Evolutionary conservation across 805 yeast genomes (phyloP), one percentile per base, ranked within the genome.

Genomic region (Blastobotrys mokoenaii): DNA sequence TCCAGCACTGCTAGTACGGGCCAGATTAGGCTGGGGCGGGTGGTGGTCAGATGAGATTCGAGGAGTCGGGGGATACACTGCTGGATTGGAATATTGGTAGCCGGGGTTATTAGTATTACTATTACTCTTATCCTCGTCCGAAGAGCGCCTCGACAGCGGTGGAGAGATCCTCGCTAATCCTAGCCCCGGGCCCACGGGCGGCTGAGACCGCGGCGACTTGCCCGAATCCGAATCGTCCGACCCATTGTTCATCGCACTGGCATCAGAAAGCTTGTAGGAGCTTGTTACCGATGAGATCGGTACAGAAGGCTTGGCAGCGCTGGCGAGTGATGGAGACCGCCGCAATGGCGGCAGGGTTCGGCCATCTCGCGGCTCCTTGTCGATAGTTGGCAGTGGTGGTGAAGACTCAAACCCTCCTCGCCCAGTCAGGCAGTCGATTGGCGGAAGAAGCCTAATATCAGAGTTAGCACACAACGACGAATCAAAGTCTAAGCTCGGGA

Each of bases 111-210:
- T n/a, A n/a, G n/a, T 31, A 17, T 37, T 20, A 6, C 12, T 30
- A 7, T 38, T 30, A 8, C 25, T n/a, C 41, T 38, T 30, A 10
- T 38, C 18, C n/a, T 38, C 31, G 11, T 38, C 32, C 41, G 22
- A 14, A 3, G 37, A 34, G 3, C 37, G 37, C 10, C 37, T 12
- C 16, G 37, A 34, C 14, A 14, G 14, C 7, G 37, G 37, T 4
- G 37, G 37, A 15, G 37, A 14, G 2, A 34, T 17, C 14, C 37
- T 34, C 18, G 16, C 37, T 14, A 17, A 18, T 34, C 27, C 27
- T 22, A 22, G 8, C 4, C 27, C 27, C 27, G 27, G 27, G 4
- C n/a, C 32, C 15, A 38, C 33, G 15, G 41, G 11, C 4, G 31
- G 31, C 32, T 25, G 31, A 7, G 41, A 34, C 16, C 37, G 16